These are phyloP conservation scores for Camellia sinensis DNA, from an alignment of 148 eudicot genomes.

Conservation along the genomic window DNA sequence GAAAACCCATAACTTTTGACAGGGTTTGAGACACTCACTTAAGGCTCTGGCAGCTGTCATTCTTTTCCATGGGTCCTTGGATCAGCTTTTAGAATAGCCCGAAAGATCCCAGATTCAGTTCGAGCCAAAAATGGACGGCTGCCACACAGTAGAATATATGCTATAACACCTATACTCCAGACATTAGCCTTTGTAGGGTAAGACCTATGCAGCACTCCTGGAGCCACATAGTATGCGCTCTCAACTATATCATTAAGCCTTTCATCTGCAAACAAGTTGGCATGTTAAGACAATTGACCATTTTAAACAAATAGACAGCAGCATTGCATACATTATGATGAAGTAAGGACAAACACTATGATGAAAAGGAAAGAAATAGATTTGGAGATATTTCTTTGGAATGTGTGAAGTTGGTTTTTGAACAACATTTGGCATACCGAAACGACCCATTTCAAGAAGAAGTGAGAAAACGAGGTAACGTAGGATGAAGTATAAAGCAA, in stretches of 20 bases:
- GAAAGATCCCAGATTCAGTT: conserved; percentile 51
- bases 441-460: no score
- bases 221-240: conserved; percentile 52
- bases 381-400: no score
- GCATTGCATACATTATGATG: not conserved
- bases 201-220: conserved; percentile 47
- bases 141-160: conserved; percentile 48
- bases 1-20: not conserved
- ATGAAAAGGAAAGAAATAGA: no score
- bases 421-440: no score
- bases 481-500: no score
- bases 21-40: conserved; percentile 27
- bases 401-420: no score
- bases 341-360: conserved; percentile 23
- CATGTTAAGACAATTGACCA: not conserved
- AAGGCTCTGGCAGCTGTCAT: conserved; percentile 49
- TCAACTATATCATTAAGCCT: conserved; percentile 46
- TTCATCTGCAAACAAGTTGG: conserved; percentile 28
- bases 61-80: conserved; percentile 50
- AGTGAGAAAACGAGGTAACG: no score
- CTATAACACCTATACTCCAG: conserved; percentile 50
- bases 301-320: not conserved
- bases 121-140: conserved; percentile 61
- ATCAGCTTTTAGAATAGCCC: conserved; percentile 47
- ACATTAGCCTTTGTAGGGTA: conserved; percentile 45